Conservation (phyloP, 1,139 yeast species). For the Yamadazyma dendronema region DNA sequence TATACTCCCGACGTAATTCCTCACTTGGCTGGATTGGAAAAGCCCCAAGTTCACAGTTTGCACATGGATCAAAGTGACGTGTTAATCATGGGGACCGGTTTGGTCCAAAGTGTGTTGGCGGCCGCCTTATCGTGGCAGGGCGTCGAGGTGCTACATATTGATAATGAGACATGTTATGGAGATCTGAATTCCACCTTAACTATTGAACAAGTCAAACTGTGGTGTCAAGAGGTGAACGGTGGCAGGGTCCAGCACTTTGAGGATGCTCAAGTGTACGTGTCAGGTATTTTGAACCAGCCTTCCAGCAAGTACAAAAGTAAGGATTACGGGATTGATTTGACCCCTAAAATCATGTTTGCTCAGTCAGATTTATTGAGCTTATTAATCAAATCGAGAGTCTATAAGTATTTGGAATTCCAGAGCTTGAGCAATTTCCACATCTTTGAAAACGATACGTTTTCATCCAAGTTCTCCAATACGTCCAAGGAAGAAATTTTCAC, state of each 20-base stretch:
- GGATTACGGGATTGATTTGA: constrained; percentile 83
- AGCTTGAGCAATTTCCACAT: constrained; percentile 87
- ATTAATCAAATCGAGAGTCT: constrained; percentile 79
- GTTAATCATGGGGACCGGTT: constrained; percentile 87
- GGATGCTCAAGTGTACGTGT: constrained; percentile 72
- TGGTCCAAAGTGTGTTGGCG: constrained; percentile 83
- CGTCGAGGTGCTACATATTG: constrained; percentile 83
- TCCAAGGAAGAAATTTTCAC: constrained; percentile 90
- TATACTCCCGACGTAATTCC: constrained; percentile 65
- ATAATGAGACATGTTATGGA: constrained; percentile 80
- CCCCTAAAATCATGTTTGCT: constrained; percentile 89
- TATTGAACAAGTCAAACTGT: constrained; percentile 74
- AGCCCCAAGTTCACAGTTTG: constrained; percentile 51
- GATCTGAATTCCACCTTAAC: constrained; percentile 84
- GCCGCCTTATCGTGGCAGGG: constrained; percentile 98
- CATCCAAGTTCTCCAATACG: constrained; percentile 73
- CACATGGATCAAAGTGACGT: constrained; percentile 77
- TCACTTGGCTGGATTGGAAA: constrained; percentile 72
- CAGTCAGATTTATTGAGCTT: constrained; percentile 79
- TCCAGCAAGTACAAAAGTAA: constrained; percentile 49
- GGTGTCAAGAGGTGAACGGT: constrained; percentile 70
- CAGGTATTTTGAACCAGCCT: constrained; percentile 42
- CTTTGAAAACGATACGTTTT: constrained; percentile 81
- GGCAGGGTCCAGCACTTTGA: constrained; percentile 49
- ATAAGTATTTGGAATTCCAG: constrained; percentile 89